Conservation (phyloP, 2,329 filamentous ascomycete genomes). For the Plectosphaerella sp. region DNA sequence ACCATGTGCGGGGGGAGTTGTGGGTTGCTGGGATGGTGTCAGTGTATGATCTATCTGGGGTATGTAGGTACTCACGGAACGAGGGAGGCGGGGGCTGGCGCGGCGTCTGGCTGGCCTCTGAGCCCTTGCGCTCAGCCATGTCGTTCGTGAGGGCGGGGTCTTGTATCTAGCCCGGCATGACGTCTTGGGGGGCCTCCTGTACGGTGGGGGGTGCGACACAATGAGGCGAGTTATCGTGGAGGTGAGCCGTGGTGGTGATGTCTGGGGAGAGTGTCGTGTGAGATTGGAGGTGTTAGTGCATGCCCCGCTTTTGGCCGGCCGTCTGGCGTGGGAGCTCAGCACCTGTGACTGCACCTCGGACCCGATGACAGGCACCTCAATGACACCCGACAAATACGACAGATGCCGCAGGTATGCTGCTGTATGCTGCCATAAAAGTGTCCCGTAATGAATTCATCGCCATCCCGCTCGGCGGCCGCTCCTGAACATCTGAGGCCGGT, state of each 20-base stretch:
- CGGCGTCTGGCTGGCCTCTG: slow-evolving; percentile 6
- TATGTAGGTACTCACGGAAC: slow-evolving; percentile 38
- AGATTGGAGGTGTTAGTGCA: too few species aligned
- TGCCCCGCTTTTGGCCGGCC: too few species aligned
- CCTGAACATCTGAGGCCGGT: not conserved
- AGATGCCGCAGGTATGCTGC: too few species aligned
- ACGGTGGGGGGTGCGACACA: too few species aligned
- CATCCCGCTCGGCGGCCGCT: not conserved
- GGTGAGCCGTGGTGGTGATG: not conserved
- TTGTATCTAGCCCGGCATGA: not conserved
- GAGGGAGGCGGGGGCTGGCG: slow-evolving; percentile 36
- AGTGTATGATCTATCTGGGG: slow-evolving; percentile 20
- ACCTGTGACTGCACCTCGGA: too few species aligned
- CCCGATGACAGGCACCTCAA: too few species aligned
- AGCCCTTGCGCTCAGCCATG: slow-evolving; percentile 11
- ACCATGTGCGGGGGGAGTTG: slow-evolving; percentile 82
- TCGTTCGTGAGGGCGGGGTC: not conserved
- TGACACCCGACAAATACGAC: too few species aligned
- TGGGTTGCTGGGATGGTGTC: slow-evolving; percentile 48
- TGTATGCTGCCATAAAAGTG: not conserved
- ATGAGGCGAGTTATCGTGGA: not conserved
- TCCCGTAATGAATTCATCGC: not conserved
- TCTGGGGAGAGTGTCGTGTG: not conserved
- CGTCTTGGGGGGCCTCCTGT: not conserved
- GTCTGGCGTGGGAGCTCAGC: too few species aligned